Evolutionary conservation across 441 rosid species (phyloP), one percentile per base, ranked within the genome.

Genomic region (Populus tomentosa): DNA sequence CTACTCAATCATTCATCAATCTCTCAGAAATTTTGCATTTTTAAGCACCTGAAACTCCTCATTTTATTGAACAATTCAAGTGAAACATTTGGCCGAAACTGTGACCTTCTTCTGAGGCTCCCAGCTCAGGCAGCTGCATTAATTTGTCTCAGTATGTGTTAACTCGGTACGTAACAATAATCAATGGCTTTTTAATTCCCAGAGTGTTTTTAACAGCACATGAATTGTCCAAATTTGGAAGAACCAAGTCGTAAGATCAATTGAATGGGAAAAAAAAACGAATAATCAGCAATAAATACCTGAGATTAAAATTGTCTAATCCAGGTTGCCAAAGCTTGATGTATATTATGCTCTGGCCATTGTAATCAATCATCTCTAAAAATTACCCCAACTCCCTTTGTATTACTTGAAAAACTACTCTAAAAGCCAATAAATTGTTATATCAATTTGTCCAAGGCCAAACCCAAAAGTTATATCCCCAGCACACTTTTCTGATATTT

Each of bases 31-130:
- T 65, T 28, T 75, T 53, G 50, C 80, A 65, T 76, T 76, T 66
- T 32, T 35, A 63, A 77, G 72, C 81, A 69, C 84, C 77, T 69
- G 79, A 56, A 59, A 67, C 74, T 82, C 67, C 23, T 56, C 71
- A 72, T 71, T 67, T 78, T 59, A 33, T 50, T 62, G 13, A 10
- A 35, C 18, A 36, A 7, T 71, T 23, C 53, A 28, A 21, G 53
- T 72, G 62, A 56, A 30, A 61, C 18, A 67, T 56, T 77, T 76
- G 72, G 74, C 75, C 67, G 42, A 64, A 36, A 20, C 64, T 14
- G 42, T 23, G 74, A 36, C 70, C 75, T 65, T 73, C n/a, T n/a
- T n/a, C n/a, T n/a, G 21, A 42, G 63, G 64, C 73, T 46, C 76
- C 68, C 70, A 21, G 77, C 14, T 11, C 50, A 42, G 50, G 14